Conservation (phyloP, 2,329 filamentous ascomycete genomes). For the Colletotrichum lini region DNA sequence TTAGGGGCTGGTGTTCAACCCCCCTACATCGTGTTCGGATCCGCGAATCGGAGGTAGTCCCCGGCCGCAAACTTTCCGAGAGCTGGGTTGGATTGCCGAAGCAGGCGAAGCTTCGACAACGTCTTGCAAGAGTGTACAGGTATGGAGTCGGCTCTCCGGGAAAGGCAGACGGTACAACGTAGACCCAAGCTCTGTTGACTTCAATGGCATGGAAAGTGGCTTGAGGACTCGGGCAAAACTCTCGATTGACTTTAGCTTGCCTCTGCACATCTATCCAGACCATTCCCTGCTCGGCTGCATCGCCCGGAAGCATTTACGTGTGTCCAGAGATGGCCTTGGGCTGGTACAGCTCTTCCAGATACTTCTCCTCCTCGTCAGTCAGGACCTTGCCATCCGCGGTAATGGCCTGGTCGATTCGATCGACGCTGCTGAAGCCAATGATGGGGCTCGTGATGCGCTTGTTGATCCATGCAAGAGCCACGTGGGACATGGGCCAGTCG, state of each 20-base stretch:
- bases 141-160: no score
- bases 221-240: not conserved
- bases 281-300: not conserved
- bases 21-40: conserved; percentile 28
- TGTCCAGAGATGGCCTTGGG: conserved; percentile 60
- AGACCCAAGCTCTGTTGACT: not conserved
- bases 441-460: conserved; percentile 70
- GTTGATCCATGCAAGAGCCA: conserved; percentile 75
- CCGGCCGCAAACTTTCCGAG: not conserved
- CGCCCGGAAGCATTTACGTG: not conserved
- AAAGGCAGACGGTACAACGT: no score
- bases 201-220: not conserved
- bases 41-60: not conserved
- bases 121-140: not conserved
- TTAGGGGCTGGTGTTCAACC: not conserved
- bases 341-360: conserved; percentile 74
- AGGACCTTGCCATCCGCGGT: conserved; percentile 62
- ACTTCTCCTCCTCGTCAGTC: conserved; percentile 71
- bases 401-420: conserved; percentile 74
- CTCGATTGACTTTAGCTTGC: not conserved
- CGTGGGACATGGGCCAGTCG: conserved; percentile 73
- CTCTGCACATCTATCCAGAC: not conserved
- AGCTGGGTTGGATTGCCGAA: not conserved
- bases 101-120: not conserved
- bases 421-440: conserved; percentile 71